Evolutionary conservation across 2,329 filamentous ascomycete species (phyloP), one percentile per base, ranked within the genome.

Genomic region (Fusarium sp.): DNA sequence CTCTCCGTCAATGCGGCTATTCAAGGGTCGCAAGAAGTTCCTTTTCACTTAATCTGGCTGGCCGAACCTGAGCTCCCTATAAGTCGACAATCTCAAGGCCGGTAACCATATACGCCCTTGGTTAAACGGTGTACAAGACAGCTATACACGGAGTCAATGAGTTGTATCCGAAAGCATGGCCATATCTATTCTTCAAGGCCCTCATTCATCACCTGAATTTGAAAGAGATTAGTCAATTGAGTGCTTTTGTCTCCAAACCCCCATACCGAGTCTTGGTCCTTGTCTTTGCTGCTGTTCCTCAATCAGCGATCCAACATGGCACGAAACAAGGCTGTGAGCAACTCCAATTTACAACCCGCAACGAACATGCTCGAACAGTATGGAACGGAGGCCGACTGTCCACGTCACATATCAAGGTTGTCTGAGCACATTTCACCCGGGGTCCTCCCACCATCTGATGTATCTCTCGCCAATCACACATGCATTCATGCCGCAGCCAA

Each of bases 1-100:
- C 41, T 70, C 4, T 70, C 69, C 45, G 46, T 68, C 3, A 70
- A 68, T n/a, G 67, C 67, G 8, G 42, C 67, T 10, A 52, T 64
- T 13, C 39, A 58, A 19, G 46, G 46, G 3, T 31, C 21, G 1
- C 23, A 50, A 4, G 39, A 42, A 1, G 25, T 52, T 6, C 15
- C 37, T 1, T 41, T 54, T 15, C 53, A 66, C 7, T 33, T 58
- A 10, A 65, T 63, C 1, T 69, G 60, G 54, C 10, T 68, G 9
- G 56, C 62, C 2, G 52, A 67, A 8, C 38, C 68, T 13, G 57
- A 66, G 6, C 39, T 69, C 15, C 38, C 38, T 15, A 41, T 17
- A 3, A 19, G 8, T 9, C 21, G 15, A 15, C 4, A 9, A 7
- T 25, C 3, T 15, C 10, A 23, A 10, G 23, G 23, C 6, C 8